Evolutionary conservation across 371 early-diverging fungal genomes (phyloP).

Genomic region (Mucor velutinosus): DNA sequence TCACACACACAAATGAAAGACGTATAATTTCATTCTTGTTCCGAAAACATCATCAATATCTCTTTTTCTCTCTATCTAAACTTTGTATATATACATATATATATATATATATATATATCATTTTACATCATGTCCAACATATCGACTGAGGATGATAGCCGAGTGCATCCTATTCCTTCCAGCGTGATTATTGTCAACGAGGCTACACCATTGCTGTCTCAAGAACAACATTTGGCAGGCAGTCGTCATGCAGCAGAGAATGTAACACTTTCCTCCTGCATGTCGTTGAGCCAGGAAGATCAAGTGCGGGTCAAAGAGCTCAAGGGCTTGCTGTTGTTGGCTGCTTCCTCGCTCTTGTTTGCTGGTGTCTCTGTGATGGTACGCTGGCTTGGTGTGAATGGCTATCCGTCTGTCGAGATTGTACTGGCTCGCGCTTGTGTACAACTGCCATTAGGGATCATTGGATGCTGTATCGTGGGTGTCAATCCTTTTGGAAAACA

Average conservation of each 20-base stretch:
- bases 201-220: conserved; percentile 24
- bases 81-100: too few relatives aligned
- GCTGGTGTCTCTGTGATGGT: conserved; percentile 70
- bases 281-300: conserved; percentile 8
- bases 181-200: conserved; percentile 31
- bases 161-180: conserved; percentile 22
- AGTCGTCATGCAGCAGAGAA: conserved; percentile 1
- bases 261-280: conserved; percentile 3
- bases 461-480: conserved; percentile 49
- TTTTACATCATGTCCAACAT: not conserved
- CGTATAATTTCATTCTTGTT: too few relatives aligned
- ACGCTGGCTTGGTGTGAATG: conserved; percentile 46
- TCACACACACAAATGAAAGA: too few relatives aligned
- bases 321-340: conserved; percentile 50
- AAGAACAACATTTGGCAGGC: conserved; percentile 16
- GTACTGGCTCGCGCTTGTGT: conserved; percentile 71
- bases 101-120: too few relatives aligned
- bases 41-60: too few relatives aligned
- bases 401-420: conserved; percentile 66
- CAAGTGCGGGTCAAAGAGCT: conserved; percentile 14
- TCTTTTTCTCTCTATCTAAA: too few relatives aligned
- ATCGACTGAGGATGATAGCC: not conserved
- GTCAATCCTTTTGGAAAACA: conserved; percentile 62
- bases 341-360: conserved; percentile 70
- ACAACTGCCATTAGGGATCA: conserved; percentile 60